phyloP scores from a whole-genome alignment of 1,284 basidiomycete genomes.

The Irpex sp. region DNA sequence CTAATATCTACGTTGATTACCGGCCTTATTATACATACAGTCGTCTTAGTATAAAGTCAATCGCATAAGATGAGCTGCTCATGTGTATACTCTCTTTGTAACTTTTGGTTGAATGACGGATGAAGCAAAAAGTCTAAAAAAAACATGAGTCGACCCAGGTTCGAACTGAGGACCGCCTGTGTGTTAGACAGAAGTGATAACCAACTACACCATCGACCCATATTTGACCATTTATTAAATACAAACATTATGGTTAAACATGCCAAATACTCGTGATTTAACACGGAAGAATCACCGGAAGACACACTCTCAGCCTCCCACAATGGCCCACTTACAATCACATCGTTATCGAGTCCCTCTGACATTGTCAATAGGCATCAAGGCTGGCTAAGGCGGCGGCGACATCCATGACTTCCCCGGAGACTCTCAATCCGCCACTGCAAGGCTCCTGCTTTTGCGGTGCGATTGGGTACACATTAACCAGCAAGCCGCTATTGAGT shows the following conservation, averaged over 20 bases:
- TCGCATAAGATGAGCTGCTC: neutral
- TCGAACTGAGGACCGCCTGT: constrained; percentile 16
- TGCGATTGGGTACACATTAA: constrained; percentile 40
- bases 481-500: constrained; percentile 44
- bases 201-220: constrained; percentile 12
- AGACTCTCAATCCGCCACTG: constrained; percentile 3
- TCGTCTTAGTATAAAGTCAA: too few relatives aligned
- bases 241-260: neutral
- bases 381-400: too few relatives aligned
- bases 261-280: neutral
- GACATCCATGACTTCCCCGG: neutral
- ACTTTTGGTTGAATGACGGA: neutral
- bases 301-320: neutral
- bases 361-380: too few relatives aligned
- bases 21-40: too few relatives aligned
- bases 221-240: neutral
- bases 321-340: neutral
- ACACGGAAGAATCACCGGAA: neutral
- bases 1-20: too few relatives aligned
- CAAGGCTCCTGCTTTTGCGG: constrained; percentile 49
- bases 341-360: too few relatives aligned
- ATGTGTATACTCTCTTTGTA: too few relatives aligned
- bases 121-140: neutral
- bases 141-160: constrained; percentile 14
- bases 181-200: constrained; percentile 12